Conservation (phyloP, 73 alveolate species). For the Uronychia setigera region DNA sequence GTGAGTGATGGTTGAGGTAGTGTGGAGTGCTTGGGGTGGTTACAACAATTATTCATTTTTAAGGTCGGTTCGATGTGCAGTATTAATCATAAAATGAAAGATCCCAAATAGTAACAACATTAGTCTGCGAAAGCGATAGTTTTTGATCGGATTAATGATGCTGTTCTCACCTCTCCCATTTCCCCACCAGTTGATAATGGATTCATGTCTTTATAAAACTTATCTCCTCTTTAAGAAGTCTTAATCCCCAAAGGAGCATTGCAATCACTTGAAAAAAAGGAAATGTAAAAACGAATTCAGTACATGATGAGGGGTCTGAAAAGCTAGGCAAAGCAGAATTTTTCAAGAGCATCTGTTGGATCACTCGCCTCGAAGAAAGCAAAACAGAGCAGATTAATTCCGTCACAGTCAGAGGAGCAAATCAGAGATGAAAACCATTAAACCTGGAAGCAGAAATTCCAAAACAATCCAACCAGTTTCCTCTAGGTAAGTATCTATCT, state of each 20-base stretch:
- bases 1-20: too few relatives aligned
- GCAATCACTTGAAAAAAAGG: neutral
- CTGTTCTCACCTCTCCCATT: too few relatives aligned
- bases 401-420: neutral
- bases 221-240: neutral
- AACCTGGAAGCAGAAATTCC: neutral
- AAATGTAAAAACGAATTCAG: neutral
- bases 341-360: neutral
- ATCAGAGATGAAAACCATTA: neutral
- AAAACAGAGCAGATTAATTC: neutral
- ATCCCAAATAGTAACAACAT: too few relatives aligned
- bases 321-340: neutral
- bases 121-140: too few relatives aligned
- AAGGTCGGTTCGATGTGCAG: too few relatives aligned
- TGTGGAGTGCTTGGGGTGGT: too few relatives aligned
- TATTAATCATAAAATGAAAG: too few relatives aligned
- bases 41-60: too few relatives aligned
- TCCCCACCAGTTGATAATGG: too few relatives aligned
- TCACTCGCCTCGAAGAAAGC: neutral
- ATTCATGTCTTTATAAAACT: too few relatives aligned
- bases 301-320: conserved; percentile 1
- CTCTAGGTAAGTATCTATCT: neutral
- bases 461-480: neutral
- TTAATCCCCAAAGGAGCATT: neutral
- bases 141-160: too few relatives aligned